phyloP scores from a whole-genome alignment of 1,139 yeast species.

The Williopsis jadinii region DNA sequence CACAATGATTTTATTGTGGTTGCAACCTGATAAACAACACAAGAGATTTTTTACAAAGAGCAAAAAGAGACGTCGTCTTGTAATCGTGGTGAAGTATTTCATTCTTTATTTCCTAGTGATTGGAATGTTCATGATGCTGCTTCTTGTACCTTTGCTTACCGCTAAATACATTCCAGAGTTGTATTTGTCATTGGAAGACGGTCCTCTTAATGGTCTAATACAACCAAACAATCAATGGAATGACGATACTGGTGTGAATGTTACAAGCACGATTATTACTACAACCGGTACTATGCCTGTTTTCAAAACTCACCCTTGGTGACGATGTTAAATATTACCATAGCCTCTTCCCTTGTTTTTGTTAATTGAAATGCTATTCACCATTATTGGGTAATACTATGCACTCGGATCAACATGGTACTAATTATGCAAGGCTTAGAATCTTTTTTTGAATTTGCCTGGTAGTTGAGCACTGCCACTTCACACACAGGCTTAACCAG shows the following conservation, averaged over 20 bases:
- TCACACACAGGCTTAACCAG: no score
- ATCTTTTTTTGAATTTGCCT: no score
- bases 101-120: conserved; percentile 36
- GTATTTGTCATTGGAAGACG: conserved; percentile 12
- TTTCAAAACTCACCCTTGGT: conserved; percentile 17
- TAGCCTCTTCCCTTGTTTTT: no score
- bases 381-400: no score
- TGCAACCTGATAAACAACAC: conserved; percentile 52
- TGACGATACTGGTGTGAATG: conserved; percentile 51
- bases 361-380: no score
- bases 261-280: conserved; percentile 13
- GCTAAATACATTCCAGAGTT: conserved; percentile 21
- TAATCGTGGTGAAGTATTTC: conserved; percentile 32
- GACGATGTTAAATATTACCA: not conserved
- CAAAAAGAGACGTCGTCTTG: conserved; percentile 27
- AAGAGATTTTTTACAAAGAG: conserved; percentile 34
- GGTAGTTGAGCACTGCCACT: no score
- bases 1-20: conserved; percentile 75
- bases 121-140: conserved; percentile 29
- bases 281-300: conserved; percentile 16
- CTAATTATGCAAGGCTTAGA: no score
- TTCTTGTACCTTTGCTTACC: conserved; percentile 38
- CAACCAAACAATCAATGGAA: conserved; percentile 53
- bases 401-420: no score
- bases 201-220: conserved; percentile 31